These are phyloP conservation scores for Candida multigemmis DNA, from an alignment of 805 yeast genomes.

Conservation along the genomic window DNA sequence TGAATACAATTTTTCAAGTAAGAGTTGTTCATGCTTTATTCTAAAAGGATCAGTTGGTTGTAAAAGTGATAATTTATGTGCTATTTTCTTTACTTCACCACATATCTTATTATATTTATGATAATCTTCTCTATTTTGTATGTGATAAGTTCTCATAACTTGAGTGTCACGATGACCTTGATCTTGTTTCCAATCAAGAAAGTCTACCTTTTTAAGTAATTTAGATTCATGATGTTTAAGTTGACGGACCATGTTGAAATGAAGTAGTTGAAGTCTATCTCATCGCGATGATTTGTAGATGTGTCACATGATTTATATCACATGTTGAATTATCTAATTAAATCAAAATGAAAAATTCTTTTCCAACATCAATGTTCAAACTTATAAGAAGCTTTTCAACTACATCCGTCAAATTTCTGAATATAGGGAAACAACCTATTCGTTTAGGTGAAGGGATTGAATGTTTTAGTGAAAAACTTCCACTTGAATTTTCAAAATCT, in stretches of 20 bases:
- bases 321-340: no score
- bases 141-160: constrained; percentile 90
- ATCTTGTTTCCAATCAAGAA: constrained; percentile 96
- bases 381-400: constrained; percentile 6
- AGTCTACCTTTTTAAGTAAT: constrained; percentile 89
- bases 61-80: constrained; percentile 74
- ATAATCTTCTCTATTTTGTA: constrained; percentile 92
- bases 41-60: constrained; percentile 85
- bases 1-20: constrained; percentile 76
- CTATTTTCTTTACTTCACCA: constrained; percentile 83
- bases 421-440: constrained; percentile 78
- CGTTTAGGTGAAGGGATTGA: constrained; percentile 54
- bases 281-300: no score
- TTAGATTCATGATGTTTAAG: constrained; percentile 94
- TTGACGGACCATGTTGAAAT: constrained; percentile 72
- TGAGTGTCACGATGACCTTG: constrained; percentile 92
- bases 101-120: constrained; percentile 89
- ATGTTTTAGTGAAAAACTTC: constrained; percentile 37
- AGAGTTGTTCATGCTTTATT: constrained; percentile 76
- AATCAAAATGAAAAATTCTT: constrained; percentile 3
- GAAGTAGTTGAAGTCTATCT: no score
- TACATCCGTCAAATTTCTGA: constrained; percentile 29
- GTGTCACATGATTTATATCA: no score
- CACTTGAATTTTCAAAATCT: constrained; percentile 43
- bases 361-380: constrained; percentile 1